Conservation (phyloP, 2,329 filamentous ascomycete genomes). For the Aspergillus sp. region DNA sequence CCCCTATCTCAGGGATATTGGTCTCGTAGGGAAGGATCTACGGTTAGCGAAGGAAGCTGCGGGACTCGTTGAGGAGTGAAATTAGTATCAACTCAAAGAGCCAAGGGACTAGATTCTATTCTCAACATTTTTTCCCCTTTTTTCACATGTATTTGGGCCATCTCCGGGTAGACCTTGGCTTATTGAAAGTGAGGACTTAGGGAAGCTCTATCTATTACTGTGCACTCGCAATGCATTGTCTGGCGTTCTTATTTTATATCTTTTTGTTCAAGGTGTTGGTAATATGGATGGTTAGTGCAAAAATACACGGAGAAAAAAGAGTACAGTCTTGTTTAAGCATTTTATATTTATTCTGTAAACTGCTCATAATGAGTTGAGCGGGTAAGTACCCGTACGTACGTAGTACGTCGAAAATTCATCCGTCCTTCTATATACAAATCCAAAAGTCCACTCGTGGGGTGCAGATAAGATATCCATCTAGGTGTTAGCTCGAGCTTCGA, state of each 20-base stretch:
- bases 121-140: not conserved
- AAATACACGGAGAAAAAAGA: not conserved
- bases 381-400: no score
- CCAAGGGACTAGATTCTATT: not conserved
- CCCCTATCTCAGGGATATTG: slow-evolving; percentile 69
- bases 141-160: not conserved
- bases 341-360: not conserved
- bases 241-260: slow-evolving; percentile 13
- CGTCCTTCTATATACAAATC: not conserved
- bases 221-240: slow-evolving; percentile 8
- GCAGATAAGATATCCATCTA: not conserved
- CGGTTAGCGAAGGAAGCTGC: slow-evolving; percentile 68
- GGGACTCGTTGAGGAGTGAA: slow-evolving; percentile 26
- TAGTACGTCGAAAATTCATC: not conserved
- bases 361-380: not conserved
- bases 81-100: not conserved
- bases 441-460: not conserved
- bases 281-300: not conserved
- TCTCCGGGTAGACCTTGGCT: not conserved
- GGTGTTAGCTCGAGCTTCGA: not conserved
- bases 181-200: not conserved
- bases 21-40: slow-evolving; percentile 69
- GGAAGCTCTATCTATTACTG: not conserved
- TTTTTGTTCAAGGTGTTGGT: not conserved
- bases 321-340: not conserved